Conservation (phyloP, 1,284 basidiomycete species). For the Hypsizygus ulmarius region DNA sequence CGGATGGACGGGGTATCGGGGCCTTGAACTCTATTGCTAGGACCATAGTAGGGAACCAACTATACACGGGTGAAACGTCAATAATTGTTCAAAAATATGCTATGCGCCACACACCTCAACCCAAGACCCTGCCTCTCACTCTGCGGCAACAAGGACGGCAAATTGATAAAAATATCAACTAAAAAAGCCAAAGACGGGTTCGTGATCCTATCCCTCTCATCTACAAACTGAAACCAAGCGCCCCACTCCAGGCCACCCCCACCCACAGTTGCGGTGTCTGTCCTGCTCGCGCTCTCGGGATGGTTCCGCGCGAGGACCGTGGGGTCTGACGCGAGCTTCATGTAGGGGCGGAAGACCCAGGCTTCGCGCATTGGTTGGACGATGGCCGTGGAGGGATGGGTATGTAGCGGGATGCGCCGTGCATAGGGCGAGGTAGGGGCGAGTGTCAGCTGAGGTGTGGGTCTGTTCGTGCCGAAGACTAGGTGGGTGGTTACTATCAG, state of each 20-base stretch:
- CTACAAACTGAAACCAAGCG: slow-evolving; percentile 50
- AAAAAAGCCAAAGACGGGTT: slow-evolving; percentile 50
- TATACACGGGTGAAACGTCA: slow-evolving; percentile 20
- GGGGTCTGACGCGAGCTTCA: slow-evolving; percentile 40
- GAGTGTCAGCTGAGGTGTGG: slow-evolving; percentile 30
- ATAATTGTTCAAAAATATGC: neutral
- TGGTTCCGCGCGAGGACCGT: slow-evolving; percentile 38
- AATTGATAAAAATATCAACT: slow-evolving; percentile 48
- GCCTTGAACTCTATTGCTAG: slow-evolving; percentile 60
- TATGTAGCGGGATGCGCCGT: slow-evolving; percentile 50
- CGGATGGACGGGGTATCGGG: slow-evolving; percentile 44
- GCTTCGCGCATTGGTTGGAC: slow-evolving; percentile 19
- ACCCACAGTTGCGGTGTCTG: slow-evolving; percentile 36
- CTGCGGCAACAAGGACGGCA: slow-evolving; percentile 43
- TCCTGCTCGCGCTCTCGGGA: slow-evolving; percentile 32
- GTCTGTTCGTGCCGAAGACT: slow-evolving; percentile 50
- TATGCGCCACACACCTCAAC: slow-evolving; percentile 25
- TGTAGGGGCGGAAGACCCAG: slow-evolving; percentile 37
- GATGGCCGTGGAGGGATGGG: slow-evolving; percentile 43
- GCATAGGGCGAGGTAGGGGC: slow-evolving; percentile 52
- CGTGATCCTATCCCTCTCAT: slow-evolving; percentile 42
- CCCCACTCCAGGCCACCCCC: slow-evolving; percentile 55
- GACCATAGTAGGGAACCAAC: slow-evolving; percentile 62
- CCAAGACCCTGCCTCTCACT: slow-evolving; percentile 28
- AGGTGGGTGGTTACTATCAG: slow-evolving; percentile 49